Evolutionary conservation across 768 basidiomycete genomes (phyloP).

Genomic region (Boletus coccyginus): DNA sequence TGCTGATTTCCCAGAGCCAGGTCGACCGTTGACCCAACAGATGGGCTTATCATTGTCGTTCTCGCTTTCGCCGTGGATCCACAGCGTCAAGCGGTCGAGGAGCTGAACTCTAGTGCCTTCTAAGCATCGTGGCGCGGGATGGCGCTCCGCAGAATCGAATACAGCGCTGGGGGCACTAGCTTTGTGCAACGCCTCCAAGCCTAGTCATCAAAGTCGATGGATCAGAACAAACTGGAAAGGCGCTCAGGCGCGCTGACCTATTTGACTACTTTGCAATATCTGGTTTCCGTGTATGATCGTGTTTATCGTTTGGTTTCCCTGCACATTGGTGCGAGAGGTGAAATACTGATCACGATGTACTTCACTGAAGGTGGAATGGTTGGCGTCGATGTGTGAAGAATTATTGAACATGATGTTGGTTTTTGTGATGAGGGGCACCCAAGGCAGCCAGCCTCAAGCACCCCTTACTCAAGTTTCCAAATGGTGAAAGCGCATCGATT

Average conservation of each 20-base stretch:
- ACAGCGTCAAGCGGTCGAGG: slow-evolving; percentile 1
- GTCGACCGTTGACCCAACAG: slow-evolving; percentile 20
- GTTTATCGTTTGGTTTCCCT: slow-evolving; percentile 15
- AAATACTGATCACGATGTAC: slow-evolving; percentile 14
- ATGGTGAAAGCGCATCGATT: not conserved
- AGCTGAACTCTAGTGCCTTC: slow-evolving; percentile 14
- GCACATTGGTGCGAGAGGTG: not conserved
- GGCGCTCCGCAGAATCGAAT: slow-evolving; percentile 8
- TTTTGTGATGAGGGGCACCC: not conserved
- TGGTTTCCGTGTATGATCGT: slow-evolving; percentile 17
- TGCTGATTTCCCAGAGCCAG: slow-evolving; percentile 19
- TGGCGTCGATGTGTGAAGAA: slow-evolving; percentile 13
- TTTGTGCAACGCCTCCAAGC: slow-evolving; percentile 10
- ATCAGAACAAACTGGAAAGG: not conserved
- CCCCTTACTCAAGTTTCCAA: not conserved
- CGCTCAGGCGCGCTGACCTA: not conserved
- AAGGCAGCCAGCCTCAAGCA: not conserved
- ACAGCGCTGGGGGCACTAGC: slow-evolving; percentile 10
- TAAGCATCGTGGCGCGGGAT: slow-evolving; percentile 9
- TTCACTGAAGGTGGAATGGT: slow-evolving; percentile 19
- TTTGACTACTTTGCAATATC: slow-evolving; percentile 3
- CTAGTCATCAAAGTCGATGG: not conserved
- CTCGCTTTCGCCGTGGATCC: slow-evolving; percentile 7
- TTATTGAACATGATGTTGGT: slow-evolving; percentile 18
- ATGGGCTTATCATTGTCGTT: not conserved